Percentiles rank a stretch among this genome's conserved stretches.
These are phyloP conservation scores for Xylariaceae sp. DNA, from an alignment of 2,329 filamentous ascomycete species.

Conservation along the genomic window DNA sequence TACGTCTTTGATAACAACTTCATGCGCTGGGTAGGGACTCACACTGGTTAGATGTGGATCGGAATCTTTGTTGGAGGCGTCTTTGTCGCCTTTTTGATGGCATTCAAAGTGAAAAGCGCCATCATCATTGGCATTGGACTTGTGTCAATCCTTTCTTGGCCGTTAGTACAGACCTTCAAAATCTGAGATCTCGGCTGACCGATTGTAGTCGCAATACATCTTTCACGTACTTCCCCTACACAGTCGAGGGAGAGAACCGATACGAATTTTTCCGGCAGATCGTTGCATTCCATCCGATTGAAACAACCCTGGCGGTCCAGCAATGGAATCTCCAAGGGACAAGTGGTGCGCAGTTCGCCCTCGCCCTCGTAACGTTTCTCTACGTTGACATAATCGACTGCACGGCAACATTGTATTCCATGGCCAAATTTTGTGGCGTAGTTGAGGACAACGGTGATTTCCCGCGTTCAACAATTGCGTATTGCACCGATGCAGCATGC, in stretches of 20 bases:
- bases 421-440: conserved; percentile 69
- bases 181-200: conserved; percentile 17
- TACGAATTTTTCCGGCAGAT: conserved; percentile 72
- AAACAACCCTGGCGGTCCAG: conserved; percentile 57
- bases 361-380: conserved; percentile 72
- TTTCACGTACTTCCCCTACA: conserved; percentile 70
- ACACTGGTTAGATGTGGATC: conserved; percentile 64
- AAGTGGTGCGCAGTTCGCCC: conserved; percentile 58
- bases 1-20: conserved; percentile 29
- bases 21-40: conserved; percentile 12
- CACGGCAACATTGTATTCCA: conserved; percentile 75
- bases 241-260: conserved; percentile 55
- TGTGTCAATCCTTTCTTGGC: conserved; percentile 72
- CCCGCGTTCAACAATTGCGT: conserved; percentile 76
- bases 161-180: conserved; percentile 42
- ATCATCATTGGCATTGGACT: conserved; percentile 69
- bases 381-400: conserved; percentile 78
- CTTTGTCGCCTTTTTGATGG: conserved; percentile 75
- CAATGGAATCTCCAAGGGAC: conserved; percentile 59
- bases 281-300: conserved; percentile 67
- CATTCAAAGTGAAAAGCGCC: conserved; percentile 69
- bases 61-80: conserved; percentile 78
- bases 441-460: conserved; percentile 74
- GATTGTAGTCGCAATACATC: conserved; percentile 54
- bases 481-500: conserved; percentile 65